A percentile compares a stretch with the other conserved stretches of the same genome.
Evolutionary conservation across 352 stramenopile genomes (phyloP).

Genomic region (Phytophthora cryptogea): DNA sequence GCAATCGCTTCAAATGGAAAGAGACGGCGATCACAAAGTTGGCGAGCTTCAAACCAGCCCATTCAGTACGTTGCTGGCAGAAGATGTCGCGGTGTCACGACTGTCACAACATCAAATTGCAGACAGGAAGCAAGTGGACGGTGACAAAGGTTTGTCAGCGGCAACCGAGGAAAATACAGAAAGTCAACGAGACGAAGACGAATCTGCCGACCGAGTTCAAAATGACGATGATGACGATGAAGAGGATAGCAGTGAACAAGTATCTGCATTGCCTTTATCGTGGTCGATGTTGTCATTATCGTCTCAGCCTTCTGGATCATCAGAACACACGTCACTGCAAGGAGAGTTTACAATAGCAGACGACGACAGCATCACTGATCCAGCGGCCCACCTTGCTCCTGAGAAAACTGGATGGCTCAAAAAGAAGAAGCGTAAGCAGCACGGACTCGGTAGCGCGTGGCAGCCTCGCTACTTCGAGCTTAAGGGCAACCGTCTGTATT

Average conservation of each 20-base stretch:
- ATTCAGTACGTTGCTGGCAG: constrained; percentile 27
- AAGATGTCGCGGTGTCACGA: constrained; percentile 31
- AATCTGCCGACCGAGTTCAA: constrained; percentile 9
- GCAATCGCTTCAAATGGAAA: constrained; percentile 6
- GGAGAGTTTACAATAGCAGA: constrained; percentile 24
- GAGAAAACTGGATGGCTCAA: constrained; percentile 82
- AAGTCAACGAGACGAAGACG: constrained; percentile 13
- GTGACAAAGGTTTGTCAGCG: not conserved
- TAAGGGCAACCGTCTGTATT: constrained; percentile 81
- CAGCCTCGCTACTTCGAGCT: constrained; percentile 83
- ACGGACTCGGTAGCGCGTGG: constrained; percentile 70
- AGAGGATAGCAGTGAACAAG: constrained; percentile 37
- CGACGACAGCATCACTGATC: constrained; percentile 24
- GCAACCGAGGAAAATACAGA: not conserved
- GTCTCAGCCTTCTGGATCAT: constrained; percentile 41
- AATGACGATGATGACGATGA: constrained; percentile 31
- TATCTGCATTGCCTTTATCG: constrained; percentile 52
- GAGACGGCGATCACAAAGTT: constrained; percentile 10
- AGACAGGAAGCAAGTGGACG: constrained; percentile 7
- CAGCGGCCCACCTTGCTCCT: constrained; percentile 30
- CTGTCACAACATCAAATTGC: constrained; percentile 26
- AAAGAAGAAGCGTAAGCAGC: constrained; percentile 81
- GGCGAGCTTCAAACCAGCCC: constrained; percentile 17
- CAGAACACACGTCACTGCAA: constrained; percentile 33
- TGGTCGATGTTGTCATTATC: constrained; percentile 72